Evolutionary conservation across 2,329 filamentous ascomycete species (phyloP), one percentile per base, ranked within the genome.

Genomic region (Trichoderma sp.): DNA sequence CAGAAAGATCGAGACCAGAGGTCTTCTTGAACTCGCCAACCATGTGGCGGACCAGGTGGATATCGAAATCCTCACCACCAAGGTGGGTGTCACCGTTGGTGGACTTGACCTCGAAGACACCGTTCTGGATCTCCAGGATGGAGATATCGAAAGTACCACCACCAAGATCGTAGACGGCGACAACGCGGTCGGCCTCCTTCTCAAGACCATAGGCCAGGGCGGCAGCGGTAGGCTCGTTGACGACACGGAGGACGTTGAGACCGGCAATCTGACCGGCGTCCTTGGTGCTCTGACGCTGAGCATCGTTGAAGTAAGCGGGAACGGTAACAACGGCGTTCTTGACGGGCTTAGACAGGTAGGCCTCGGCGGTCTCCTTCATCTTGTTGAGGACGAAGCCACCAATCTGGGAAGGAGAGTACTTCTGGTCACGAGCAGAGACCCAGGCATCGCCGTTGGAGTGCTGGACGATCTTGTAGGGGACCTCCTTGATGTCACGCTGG

Each of bases 131-230:
- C 86, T 97, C 94, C 18, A 98, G 92, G 74, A 98, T 91, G 75
- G 95, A 98, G 84, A 98, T 97, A 94, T 98, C 95, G 85, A 98
- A 98, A 78, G 95, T 98, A 90, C 95, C 95, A 90, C 95, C 95
- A 86, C 95, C 95, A 79, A 98, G 89, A 92, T 98, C 95, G 87
- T 97, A 98, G 82, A 98, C 95, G 78, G 95, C 94, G 79, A 98
- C 92, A 73, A 97, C 86, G 76, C 92, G 90, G 86, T 98, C 94
- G 75, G 90, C 89, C 83, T 96, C 93, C 89, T 97, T 98, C 86
- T 98, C 95, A 66, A 98, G 89, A 86, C 95, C 95, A 81, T 98
- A 98, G 74, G 95, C 95, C 77, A 98, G 90, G 75, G 95, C 95
- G 77, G 95, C 95, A 80, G 95, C 95, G 76, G 95, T 98, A 73